Percentiles rank a stretch among this genome's conserved stretches.
Evolutionary conservation across 345 rosid genomes (phyloP).

Genomic region (Eucalyptus sideroxylon): DNA sequence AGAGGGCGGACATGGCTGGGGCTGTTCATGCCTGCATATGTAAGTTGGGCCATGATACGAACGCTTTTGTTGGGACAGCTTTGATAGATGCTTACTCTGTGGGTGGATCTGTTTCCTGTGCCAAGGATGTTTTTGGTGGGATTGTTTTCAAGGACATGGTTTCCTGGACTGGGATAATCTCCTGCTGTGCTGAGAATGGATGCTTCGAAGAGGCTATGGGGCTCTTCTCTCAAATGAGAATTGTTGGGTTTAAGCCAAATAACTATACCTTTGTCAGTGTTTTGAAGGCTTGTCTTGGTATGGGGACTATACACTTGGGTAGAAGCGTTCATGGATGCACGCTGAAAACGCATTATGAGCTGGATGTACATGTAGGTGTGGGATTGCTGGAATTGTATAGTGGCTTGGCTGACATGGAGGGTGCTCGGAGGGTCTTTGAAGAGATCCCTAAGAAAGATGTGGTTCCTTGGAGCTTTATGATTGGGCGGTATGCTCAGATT

Average conservation of each 20-base stretch:
- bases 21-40: slow-evolving; percentile 47
- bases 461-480: slow-evolving; percentile 90
- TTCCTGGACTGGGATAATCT: slow-evolving; percentile 73
- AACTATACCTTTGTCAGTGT: slow-evolving; percentile 50
- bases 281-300: slow-evolving; percentile 64
- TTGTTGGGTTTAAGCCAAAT: slow-evolving; percentile 51
- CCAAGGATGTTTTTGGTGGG: slow-evolving; percentile 57
- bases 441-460: slow-evolving; percentile 70
- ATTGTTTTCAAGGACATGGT: slow-evolving; percentile 57
- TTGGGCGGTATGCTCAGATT: slow-evolving; percentile 60
- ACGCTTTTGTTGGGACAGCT: slow-evolving; percentile 75
- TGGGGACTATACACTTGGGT: slow-evolving; percentile 31
- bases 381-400: slow-evolving; percentile 70
- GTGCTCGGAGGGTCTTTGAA: slow-evolving; percentile 45
- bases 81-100: slow-evolving; percentile 61
- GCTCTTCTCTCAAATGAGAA: slow-evolving; percentile 44
- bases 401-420: slow-evolving; percentile 20
- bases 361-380: slow-evolving; percentile 44
- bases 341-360: slow-evolving; percentile 45
- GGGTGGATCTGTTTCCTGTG: slow-evolving; percentile 32
- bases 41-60: slow-evolving; percentile 58
- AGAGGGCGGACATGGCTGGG: slow-evolving; percentile 28
- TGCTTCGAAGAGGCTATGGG: slow-evolving; percentile 38
- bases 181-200: slow-evolving; percentile 66
- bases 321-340: slow-evolving; percentile 57